Conservation (phyloP, 139 green algal genomes). For the Chlorella sp. region DNA sequence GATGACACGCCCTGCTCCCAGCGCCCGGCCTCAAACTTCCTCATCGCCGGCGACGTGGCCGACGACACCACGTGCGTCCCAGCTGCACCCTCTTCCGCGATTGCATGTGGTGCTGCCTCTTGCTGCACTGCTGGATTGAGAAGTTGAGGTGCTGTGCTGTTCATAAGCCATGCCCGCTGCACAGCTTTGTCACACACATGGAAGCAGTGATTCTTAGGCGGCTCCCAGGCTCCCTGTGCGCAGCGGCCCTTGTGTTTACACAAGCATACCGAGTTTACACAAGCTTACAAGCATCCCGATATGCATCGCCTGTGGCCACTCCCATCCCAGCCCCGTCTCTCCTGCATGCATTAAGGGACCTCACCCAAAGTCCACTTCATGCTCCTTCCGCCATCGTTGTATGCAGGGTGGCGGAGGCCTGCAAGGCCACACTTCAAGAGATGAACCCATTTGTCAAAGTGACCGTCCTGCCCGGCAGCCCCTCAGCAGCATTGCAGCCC, state of each 20-base stretch:
- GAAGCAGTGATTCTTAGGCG: not conserved
- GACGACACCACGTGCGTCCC: slow-evolving; percentile 32
- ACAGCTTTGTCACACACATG: not conserved
- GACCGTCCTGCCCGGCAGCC: slow-evolving; percentile 28
- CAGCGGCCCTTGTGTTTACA: not conserved
- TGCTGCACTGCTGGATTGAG: not conserved
- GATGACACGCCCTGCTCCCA: slow-evolving; percentile 60
- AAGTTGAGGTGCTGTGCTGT: not conserved
- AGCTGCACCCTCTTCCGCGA: not conserved
- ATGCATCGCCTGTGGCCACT: no score
- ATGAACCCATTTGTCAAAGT: slow-evolving; percentile 92
- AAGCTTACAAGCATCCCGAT: no score
- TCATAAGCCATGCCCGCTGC: not conserved
- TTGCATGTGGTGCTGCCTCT: not conserved
- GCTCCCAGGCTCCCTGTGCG: not conserved
- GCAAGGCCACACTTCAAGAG: slow-evolving; percentile 71
- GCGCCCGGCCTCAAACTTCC: slow-evolving; percentile 70
- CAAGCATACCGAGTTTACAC: no score
- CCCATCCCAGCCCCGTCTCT: no score
- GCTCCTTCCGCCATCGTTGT: not conserved
- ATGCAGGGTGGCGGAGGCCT: slow-evolving; percentile 68
- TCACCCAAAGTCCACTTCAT: not conserved
- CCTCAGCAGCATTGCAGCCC: not conserved
- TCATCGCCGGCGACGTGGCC: slow-evolving; percentile 54
- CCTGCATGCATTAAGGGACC: no score